These are phyloP conservation scores for Eimeria maxima DNA, from an alignment of 169 alveolate genomes.

Conservation along the genomic window DNA sequence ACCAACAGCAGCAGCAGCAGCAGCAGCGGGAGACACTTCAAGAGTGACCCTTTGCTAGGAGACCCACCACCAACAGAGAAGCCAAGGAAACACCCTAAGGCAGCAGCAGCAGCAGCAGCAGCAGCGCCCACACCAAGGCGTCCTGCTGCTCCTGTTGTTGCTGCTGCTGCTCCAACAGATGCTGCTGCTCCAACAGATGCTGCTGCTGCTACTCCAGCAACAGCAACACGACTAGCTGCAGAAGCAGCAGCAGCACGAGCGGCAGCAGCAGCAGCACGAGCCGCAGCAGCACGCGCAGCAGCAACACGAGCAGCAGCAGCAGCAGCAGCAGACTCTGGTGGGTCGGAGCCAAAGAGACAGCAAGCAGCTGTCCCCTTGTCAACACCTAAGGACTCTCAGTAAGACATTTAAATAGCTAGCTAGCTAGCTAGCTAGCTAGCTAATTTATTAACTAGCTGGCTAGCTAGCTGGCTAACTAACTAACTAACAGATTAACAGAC, in stretches of 20 bases:
- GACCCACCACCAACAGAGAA: conserved; percentile 5
- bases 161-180: conserved; percentile 10
- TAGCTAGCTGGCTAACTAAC: conserved; percentile 17
- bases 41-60: conserved; percentile 18
- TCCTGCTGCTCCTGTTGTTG: conserved; percentile 34
- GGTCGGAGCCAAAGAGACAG: conserved; percentile 1
- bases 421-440: conserved; percentile 48
- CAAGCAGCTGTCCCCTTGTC: not conserved
- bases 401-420: not conserved
- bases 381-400: not conserved
- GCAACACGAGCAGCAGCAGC: not conserved
- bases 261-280: too few species aligned
- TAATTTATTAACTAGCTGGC: not conserved
- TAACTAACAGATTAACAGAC: not conserved
- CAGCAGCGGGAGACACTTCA: not conserved
- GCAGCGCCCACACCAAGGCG: not conserved
- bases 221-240: too few species aligned
- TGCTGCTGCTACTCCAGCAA: too few species aligned
- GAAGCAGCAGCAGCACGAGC: too few species aligned
- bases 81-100: not conserved
- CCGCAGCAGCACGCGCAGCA: too few species aligned
- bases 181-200: too few species aligned
- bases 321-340: not conserved
- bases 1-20: too few species aligned
- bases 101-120: not conserved